Conservation (phyloP, 148 eudicot species). For the Pharnaceum exiguum region DNA sequence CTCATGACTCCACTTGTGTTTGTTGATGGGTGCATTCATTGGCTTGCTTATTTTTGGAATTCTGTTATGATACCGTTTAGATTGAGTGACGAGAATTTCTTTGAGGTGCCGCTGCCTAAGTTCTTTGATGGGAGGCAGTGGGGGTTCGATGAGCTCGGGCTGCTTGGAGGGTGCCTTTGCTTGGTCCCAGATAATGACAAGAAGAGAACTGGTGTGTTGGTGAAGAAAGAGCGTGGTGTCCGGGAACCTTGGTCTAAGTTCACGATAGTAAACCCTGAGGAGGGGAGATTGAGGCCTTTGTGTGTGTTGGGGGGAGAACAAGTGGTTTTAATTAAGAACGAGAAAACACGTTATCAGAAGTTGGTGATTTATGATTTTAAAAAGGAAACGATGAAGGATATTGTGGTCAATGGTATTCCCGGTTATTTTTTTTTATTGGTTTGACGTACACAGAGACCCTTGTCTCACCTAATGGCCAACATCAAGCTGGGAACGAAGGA, state of each 20-base stretch:
- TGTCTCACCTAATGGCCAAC: neutral
- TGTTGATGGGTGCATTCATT: conserved; percentile 10
- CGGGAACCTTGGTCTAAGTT: neutral
- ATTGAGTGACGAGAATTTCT: conserved; percentile 3
- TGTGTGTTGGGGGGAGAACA: neutral
- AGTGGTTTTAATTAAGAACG: neutral
- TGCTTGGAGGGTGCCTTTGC: neutral
- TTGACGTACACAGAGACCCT: neutral
- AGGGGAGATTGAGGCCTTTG: neutral
- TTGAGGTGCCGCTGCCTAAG: neutral
- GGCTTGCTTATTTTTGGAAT: neutral
- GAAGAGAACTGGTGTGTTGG: neutral
- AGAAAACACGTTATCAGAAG: too few species aligned
- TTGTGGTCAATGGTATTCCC: neutral
- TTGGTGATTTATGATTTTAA: neutral
- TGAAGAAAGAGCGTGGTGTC: conserved; percentile 1
- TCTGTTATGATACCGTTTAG: conserved; percentile 10
- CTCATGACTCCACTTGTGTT: neutral
- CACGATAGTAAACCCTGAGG: neutral
- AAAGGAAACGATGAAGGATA: neutral
- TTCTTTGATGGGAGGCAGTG: neutral
- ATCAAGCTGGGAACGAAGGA: neutral
- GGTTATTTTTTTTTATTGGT: neutral
- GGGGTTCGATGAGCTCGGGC: neutral
- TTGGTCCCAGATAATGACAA: too few species aligned